Percentiles rank a stretch among this genome's conserved stretches.
Conservation (phyloP, 495 filamentous ascomycete species). For the Hyphodiscus hymeniophilus region DNA sequence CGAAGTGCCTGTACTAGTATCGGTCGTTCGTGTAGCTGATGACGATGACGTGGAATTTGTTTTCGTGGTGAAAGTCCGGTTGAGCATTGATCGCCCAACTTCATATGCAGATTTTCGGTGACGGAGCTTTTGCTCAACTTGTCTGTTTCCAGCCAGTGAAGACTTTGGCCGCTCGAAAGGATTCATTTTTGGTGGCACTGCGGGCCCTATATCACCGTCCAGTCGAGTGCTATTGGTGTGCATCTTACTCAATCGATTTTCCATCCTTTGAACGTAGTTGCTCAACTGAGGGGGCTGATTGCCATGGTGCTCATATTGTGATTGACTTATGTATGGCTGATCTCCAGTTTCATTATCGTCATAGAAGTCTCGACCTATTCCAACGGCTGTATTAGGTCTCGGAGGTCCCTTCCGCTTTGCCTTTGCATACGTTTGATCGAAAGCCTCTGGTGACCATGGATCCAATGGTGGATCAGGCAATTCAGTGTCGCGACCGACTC, state of each 20-base stretch:
- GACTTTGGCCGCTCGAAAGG: constrained; percentile 41
- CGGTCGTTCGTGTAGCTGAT: constrained; percentile 59
- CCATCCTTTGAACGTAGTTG: constrained; percentile 86
- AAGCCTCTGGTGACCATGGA: constrained; percentile 90
- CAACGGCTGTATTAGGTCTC: constrained; percentile 67
- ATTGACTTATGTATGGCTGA: constrained; percentile 29
- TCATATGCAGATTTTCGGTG: constrained; percentile 81
- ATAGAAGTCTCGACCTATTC: constrained; percentile 47
- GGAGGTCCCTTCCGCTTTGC: constrained; percentile 20
- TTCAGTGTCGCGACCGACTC: constrained; percentile 44
- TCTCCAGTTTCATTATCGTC: constrained; percentile 29
- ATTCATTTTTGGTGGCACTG: constrained; percentile 51
- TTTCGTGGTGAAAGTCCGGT: constrained; percentile 77
- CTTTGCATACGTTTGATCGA: constrained; percentile 53
- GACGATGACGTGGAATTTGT: constrained; percentile 73
- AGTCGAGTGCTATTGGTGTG: constrained; percentile 47
- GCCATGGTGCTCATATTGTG: constrained; percentile 7
- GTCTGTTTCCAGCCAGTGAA: constrained; percentile 28
- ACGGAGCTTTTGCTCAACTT: constrained; percentile 29
- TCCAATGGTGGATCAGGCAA: constrained; percentile 51
- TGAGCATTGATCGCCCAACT: constrained; percentile 58
- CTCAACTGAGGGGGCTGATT: constrained; percentile 61
- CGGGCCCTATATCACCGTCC: constrained; percentile 43
- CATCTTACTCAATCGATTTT: constrained; percentile 65
- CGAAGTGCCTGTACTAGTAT: constrained; percentile 62